Base-by-base conservation (phyloP, 306 rosid genomes). In the Cicer bijugum region DNA sequence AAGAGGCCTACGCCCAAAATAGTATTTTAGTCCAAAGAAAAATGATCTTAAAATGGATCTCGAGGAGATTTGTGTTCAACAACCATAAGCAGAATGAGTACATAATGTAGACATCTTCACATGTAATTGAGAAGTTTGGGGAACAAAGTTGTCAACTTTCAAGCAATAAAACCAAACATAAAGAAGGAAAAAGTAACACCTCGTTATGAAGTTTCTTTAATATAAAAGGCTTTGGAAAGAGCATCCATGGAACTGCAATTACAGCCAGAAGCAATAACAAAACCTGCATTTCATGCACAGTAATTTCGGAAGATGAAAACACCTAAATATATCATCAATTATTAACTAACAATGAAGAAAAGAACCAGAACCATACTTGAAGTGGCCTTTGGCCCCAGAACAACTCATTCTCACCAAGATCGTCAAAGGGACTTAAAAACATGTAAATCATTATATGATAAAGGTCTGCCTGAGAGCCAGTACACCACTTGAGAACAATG, bases 181-280 rank as follows among this genome's bases (percentile, higher is more conserved):
- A 60, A 64, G 62, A 58, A 76, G 42, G 73, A 16, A 71, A 76
- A 82, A 50, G 72, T 69, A 43, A 75, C 83, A 95, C 99, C 97
- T 95, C 97, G 0, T 88, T 75, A 66, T 95, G 88, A 80, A 88
- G 89, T 86, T 88, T 95, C 87, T 78, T 95, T 82, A 95, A 82
- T 61, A 95, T 88, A 82, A 95, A 95, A 83, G 99, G 99, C 78
- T 95, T 95, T 55, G 99, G 99, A 83, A 95, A 91, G 80, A 95
- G 99, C 99, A 95, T 95, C 99, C 99, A 95, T 14, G 99, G 99
- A 83, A 92, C 97, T 72, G 99, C 97, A 75, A 95, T 67, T 81
- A 95, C 1, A 64, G 99, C 97, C 88, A 91, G 82, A 60, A 91
- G 85, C 87, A 95, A 86, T 84, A 95, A 82, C 72, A 89, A 59